These are phyloP conservation scores for Drechslera avenae DNA, from an alignment of 2,329 filamentous ascomycete genomes.

Conservation along the genomic window DNA sequence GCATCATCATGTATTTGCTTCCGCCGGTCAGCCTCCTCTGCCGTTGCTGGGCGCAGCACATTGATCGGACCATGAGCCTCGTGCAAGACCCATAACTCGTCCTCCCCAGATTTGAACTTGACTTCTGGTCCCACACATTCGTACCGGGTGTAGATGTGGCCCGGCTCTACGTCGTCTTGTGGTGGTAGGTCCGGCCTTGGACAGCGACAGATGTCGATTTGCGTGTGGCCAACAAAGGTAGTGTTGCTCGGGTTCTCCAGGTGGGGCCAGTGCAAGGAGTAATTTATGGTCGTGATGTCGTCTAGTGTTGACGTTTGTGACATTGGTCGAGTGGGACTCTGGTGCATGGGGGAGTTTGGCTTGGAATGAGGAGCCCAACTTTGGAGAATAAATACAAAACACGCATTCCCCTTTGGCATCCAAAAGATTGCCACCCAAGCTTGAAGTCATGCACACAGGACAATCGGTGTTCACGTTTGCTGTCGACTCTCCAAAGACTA, in stretches of 20 bases:
- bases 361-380: no score
- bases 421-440: no score
- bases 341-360: conserved; percentile 11
- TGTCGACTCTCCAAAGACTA: conserved; percentile 5
- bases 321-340: conserved; percentile 21
- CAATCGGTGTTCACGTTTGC: neutral
- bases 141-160: conserved; percentile 42
- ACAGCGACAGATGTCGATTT: conserved; percentile 38
- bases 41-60: conserved; percentile 34
- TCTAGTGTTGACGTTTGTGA: conserved; percentile 39
- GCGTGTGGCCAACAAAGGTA: conserved; percentile 34
- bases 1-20: conserved; percentile 31
- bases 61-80: conserved; percentile 33
- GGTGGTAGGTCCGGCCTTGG: conserved; percentile 14
- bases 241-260: conserved; percentile 39
- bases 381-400: no score
- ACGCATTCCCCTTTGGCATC: no score
- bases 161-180: conserved; percentile 14
- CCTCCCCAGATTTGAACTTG: conserved; percentile 18
- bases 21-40: conserved; percentile 20
- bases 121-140: conserved; percentile 33
- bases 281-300: conserved; percentile 45
- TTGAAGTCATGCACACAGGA: no score
- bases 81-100: conserved; percentile 36
- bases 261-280: conserved; percentile 36